These are phyloP conservation scores for Dorcoceras hygrometricum DNA, from an alignment of 257 asterid species.

Conservation along the genomic window DNA sequence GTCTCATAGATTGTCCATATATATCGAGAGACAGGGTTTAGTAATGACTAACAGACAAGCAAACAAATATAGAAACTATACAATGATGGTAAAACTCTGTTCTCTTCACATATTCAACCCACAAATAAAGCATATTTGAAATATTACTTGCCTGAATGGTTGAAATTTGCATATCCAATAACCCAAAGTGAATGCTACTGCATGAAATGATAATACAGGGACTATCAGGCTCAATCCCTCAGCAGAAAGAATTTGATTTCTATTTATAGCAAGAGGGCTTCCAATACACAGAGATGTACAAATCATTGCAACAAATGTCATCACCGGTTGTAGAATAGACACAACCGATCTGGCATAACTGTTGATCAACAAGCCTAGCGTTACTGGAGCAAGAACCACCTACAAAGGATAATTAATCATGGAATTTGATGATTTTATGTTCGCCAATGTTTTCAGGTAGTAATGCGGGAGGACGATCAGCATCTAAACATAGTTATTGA, in stretches of 20 bases:
- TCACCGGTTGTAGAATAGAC: constrained; percentile 74
- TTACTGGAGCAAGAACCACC: constrained; percentile 90
- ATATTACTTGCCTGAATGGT: constrained; percentile 56
- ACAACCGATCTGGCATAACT: constrained; percentile 86
- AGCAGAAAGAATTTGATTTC: constrained; percentile 72
- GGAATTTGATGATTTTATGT: too few species aligned
- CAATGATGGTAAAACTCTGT: neutral
- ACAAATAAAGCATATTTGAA: constrained; percentile 4
- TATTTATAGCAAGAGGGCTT: constrained; percentile 92
- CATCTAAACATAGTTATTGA: neutral
- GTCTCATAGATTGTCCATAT: neutral
- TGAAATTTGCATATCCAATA: constrained; percentile 82
- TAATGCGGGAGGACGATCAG: neutral
- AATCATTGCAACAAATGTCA: constrained; percentile 93
- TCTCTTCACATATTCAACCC: neutral
- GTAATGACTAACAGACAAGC: neutral
- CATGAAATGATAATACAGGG: constrained; percentile 81
- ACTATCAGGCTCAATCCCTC: constrained; percentile 79
- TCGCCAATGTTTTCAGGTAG: neutral
- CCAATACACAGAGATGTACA: constrained; percentile 97
- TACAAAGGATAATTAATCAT: constrained; percentile 14
- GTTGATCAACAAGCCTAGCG: constrained; percentile 78
- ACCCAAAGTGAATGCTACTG: constrained; percentile 76
- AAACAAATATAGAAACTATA: neutral
- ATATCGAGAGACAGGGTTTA: neutral